Base-by-base conservation (phyloP, 257 asterid genomes). In the Solanum etuberosum region DNA sequence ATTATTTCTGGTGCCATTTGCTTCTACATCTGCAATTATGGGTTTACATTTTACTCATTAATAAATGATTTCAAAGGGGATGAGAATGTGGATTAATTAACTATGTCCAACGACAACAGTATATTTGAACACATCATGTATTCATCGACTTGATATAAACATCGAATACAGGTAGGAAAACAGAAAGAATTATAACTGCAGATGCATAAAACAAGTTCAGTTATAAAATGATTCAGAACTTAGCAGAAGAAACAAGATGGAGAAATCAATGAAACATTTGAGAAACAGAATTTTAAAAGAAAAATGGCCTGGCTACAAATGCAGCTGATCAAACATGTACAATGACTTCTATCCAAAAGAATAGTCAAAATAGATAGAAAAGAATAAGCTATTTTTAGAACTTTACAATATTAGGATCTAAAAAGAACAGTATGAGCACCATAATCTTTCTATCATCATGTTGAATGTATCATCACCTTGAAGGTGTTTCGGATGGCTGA, bases 401-500 rank as follows among this genome's bases (percentile, higher is more conserved):
- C 71, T 86, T 86, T 86, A 86, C 87, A 86, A 81, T 78, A 78
- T 43, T 25, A 25, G 65, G 84, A 43, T 81, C 84, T 70, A 31
- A 70, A 29, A 46, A 21, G 70, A 40, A 65, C 42, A 18, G 15
- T 65, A 11, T 71, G 65, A 85, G 48, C 48, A 42, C 71, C 68
- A 16, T 48, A 80, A 85, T 40, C 67, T 37, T 16, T 37, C 70
- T 23, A 67, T 37, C 57, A 29, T 70, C 40, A 54, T 35, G 74
- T 82, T 31, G 40, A 27, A 4, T 27, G 16, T n/a, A 76, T 74
- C 20, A 54, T 94, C 95, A 95, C 93, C 98, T 91, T 48, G 99
- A 94, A 57, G 96, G 98, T 72, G 98, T 94, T 91, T 95, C 98
- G 1, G 98, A 95, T 81, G 99, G 98, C 93, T 95, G 99, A 77